Evolutionary conservation across 2,329 filamentous ascomycete species (phyloP).

Genomic region (Rachicladosporium sp.): DNA sequence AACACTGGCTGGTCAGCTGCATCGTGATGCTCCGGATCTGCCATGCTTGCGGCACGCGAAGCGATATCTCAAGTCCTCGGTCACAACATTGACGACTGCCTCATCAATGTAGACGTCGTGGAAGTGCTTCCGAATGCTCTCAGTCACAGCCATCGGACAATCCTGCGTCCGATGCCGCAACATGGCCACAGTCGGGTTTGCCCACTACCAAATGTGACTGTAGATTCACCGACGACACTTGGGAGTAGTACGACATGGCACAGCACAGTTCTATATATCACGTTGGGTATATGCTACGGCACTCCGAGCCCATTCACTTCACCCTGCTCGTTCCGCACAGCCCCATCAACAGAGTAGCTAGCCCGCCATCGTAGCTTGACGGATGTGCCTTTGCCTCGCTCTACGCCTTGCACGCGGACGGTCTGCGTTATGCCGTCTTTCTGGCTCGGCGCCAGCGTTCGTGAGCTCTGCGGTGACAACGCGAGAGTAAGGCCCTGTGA

Average conservation of each 20-base stretch:
- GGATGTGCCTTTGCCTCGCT: conserved; percentile 58
- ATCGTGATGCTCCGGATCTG: no score
- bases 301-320: conserved; percentile 71
- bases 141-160: no score
- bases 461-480: conserved; percentile 74
- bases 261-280: no score
- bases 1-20: background rate
- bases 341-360: conserved; percentile 57
- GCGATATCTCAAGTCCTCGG: conserved; percentile 7
- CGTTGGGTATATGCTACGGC: conserved; percentile 4
- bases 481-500: conserved; percentile 36
- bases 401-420: conserved; percentile 65
- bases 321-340: conserved; percentile 63
- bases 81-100: conserved; percentile 46
- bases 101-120: conserved; percentile 60
- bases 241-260: no score
- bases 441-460: conserved; percentile 59
- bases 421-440: conserved; percentile 70
- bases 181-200: no score
- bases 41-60: no score
- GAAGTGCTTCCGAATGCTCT: no score
- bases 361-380: conserved; percentile 86
- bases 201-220: no score
- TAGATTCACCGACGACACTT: no score
- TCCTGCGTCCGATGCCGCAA: no score